Percentiles rank a stretch among this genome's conserved stretches.
Evolutionary conservation across 1,284 basidiomycete species (phyloP).

Genomic region (Ganoderma sinense): DNA sequence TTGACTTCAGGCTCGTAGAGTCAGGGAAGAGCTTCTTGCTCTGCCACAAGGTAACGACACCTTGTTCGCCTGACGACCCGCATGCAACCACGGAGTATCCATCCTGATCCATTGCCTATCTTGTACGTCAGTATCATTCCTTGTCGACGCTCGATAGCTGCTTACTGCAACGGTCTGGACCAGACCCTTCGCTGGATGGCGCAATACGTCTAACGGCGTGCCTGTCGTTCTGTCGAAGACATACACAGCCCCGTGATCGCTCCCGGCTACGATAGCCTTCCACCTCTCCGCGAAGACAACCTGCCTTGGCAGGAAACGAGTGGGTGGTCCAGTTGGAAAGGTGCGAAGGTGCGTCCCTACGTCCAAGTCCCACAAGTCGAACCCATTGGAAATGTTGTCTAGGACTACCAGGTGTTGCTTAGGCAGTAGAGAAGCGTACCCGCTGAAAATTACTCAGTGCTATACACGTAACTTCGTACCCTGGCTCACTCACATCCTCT

Average conservation of each 20-base stretch:
- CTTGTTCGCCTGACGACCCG: neutral
- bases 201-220: slow-evolving; percentile 8
- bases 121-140: neutral
- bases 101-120: neutral
- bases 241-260: slow-evolving; percentile 15
- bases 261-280: slow-evolving; percentile 11
- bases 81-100: neutral
- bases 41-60: neutral
- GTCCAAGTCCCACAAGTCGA: slow-evolving; percentile 7
- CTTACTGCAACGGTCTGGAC: slow-evolving; percentile 12
- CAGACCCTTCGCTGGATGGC: slow-evolving; percentile 8
- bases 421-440: neutral
- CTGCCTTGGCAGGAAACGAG: slow-evolving; percentile 9
- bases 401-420: slow-evolving; percentile 7
- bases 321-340: slow-evolving; percentile 7
- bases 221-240: slow-evolving; percentile 13
- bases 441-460: neutral
- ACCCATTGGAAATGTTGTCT: slow-evolving; percentile 11
- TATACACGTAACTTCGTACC: too few species aligned
- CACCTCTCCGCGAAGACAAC: slow-evolving; percentile 10
- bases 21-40: neutral
- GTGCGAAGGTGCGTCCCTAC: slow-evolving; percentile 1
- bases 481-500: too few species aligned
- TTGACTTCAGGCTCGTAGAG: neutral
- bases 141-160: neutral